Evolutionary conservation across 495 filamentous ascomycete genomes (phyloP), one percentile per base, ranked within the genome.

Genomic region (Hypoxylon lenormandii): DNA sequence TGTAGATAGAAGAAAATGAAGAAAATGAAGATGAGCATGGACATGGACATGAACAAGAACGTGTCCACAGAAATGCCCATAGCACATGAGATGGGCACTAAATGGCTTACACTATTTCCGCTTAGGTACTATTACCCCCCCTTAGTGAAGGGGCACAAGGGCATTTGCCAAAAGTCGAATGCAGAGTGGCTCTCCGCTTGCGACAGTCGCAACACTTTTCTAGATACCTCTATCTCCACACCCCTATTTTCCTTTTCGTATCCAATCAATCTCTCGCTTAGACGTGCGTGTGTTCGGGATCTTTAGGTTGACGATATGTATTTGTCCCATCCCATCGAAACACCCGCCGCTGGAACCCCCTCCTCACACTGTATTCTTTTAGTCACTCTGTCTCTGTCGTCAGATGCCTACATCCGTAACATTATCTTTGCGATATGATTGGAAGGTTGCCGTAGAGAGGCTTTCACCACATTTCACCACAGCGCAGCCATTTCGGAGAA

Each of bases 231-330:
- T 52, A 43, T 48, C 53, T 45, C 47, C 53, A 59, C 66, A 37
- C 59, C 59, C 48, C 33, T 50, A 46, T 43, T 33, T 6, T 40
- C 28, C 19, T 10, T 18, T 36, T 69, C 48, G 54, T 65, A 57
- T 61, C 66, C 60, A 64, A 70, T 70, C 60, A 64, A 56, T 53
- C 4, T 43, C 60, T 70, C 50, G 66, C 55, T 70, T 70, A 60
- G n/a, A 28, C 59, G 12, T 22, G 56, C 10, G 36, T 54, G 18
- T 22, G 15, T 69, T 69, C 30, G 43, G 60, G 60, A 70, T 69
- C 53, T 69, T 59, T 55, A 45, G 38, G 47, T 59, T 65, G 30
- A 69, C 59, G 65, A 64, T 69, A 59, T 46, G 23, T 26, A 58
- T 55, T n/a, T n/a, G n/a, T n/a, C n/a, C n/a, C 38, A 65, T 50